Percentiles rank a stretch among this genome's conserved stretches.
phyloP scores from a whole-genome alignment of 2,329 filamentous ascomycete genomes.

The Claviceps humidiphila region DNA sequence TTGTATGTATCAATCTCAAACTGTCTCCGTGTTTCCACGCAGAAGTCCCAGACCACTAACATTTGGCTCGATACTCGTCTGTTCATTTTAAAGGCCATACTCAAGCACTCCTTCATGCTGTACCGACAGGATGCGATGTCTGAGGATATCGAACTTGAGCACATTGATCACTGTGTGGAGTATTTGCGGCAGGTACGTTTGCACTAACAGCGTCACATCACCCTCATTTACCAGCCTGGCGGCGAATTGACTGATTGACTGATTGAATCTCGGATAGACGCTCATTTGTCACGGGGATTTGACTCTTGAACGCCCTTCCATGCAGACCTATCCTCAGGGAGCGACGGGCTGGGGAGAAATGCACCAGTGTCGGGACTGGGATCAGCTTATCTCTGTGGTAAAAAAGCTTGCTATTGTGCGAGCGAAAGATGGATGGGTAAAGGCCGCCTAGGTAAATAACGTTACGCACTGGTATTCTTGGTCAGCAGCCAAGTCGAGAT shows the following conservation, averaged over 20 bases:
- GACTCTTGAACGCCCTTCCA: background rate
- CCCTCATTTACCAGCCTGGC: background rate
- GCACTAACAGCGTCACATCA: too few relatives aligned
- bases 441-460: background rate
- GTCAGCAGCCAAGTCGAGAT: background rate
- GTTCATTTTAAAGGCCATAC: background rate
- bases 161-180: background rate
- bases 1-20: background rate
- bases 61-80: background rate
- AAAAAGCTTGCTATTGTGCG: background rate
- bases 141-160: background rate
- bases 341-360: background rate
- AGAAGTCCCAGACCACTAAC: background rate
- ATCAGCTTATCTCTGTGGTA: background rate
- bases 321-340: background rate
- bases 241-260: background rate
- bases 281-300: background rate
- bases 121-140: background rate
- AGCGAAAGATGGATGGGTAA: background rate
- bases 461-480: background rate
- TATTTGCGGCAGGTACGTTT: background rate
- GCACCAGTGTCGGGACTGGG: background rate
- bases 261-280: background rate
- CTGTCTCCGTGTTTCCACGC: background rate
- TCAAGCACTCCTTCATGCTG: background rate